Evolutionary conservation across 805 yeast genomes (phyloP).

Genomic region (Candida koratica): DNA sequence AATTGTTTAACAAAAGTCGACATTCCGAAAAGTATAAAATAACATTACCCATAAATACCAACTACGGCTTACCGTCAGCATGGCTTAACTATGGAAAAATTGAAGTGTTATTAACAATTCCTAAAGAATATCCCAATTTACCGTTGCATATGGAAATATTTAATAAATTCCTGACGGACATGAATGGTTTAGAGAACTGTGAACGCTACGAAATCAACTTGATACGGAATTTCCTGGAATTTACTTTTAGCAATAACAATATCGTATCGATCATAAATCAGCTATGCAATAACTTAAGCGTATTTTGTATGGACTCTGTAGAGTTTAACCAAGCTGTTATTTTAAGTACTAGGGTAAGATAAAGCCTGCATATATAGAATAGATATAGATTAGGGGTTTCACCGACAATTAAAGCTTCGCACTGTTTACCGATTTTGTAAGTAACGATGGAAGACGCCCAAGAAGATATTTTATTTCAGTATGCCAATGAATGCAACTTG

Average conservation of each 20-base stretch:
- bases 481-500: conserved; percentile 48
- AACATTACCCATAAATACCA: conserved; percentile 24
- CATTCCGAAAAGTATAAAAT: conserved; percentile 30
- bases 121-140: conserved; percentile 30
- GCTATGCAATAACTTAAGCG: conserved; percentile 26
- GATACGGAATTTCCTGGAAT: conserved; percentile 18
- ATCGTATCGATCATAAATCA: conserved; percentile 30
- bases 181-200: conserved; percentile 5
- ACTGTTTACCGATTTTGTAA: too few species aligned
- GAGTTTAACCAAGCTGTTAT: background rate
- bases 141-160: conserved; percentile 23
- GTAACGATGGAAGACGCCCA: conserved; percentile 7
- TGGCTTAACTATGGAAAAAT: conserved; percentile 26
- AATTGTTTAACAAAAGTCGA: conserved; percentile 25
- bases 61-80: conserved; percentile 20
- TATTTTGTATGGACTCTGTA: conserved; percentile 13
- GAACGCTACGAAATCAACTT: conserved; percentile 25
- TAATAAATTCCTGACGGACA: conserved; percentile 27
- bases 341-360: background rate
- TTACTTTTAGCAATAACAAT: conserved; percentile 16
- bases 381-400: too few species aligned
- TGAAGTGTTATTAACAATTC: conserved; percentile 32
- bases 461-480: conserved; percentile 29
- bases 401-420: too few species aligned
- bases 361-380: too few species aligned